phyloP scores from a whole-genome alignment of 805 yeast genomes.

The Tetrapisispora namnaoensis region DNA sequence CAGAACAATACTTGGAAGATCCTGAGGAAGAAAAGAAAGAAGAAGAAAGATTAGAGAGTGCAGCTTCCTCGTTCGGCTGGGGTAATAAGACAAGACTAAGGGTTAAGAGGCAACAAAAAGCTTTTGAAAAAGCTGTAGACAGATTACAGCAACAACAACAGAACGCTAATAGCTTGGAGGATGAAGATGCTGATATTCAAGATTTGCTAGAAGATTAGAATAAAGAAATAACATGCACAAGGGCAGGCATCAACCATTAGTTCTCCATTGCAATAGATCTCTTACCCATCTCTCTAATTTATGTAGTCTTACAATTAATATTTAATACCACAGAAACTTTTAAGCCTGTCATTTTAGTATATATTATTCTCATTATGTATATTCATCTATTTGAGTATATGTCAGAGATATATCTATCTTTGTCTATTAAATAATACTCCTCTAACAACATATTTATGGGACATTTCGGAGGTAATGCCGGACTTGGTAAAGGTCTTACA shows the following conservation, averaged over 20 bases:
- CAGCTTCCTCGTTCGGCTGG: constrained; percentile 51
- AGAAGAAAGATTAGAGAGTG: constrained; percentile 21
- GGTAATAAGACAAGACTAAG: constrained; percentile 63
- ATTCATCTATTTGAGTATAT: neutral
- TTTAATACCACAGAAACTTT: neutral
- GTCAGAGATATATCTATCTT: neutral
- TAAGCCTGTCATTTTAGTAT: neutral
- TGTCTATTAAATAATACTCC: constrained; percentile 12
- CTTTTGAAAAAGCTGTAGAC: constrained; percentile 40
- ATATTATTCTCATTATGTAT: neutral
- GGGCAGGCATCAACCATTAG: neutral
- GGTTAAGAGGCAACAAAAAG: constrained; percentile 44
- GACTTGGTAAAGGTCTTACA: constrained; percentile 8
- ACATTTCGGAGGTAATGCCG: constrained; percentile 17
- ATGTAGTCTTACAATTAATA: neutral
- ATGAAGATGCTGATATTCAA: constrained; percentile 61
- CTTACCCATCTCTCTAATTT: neutral
- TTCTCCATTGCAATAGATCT: neutral
- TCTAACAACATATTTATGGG: constrained; percentile 18
- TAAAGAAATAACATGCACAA: neutral
- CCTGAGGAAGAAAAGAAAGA: constrained; percentile 27
- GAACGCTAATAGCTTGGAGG: constrained; percentile 36
- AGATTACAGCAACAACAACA: constrained; percentile 31
- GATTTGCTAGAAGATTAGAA: constrained; percentile 50
- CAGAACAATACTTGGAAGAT: constrained; percentile 29